Evolutionary conservation across 1,139 yeast species (phyloP), one percentile per base, ranked within the genome.

Genomic region (Hemisphaericaspora xylofermentans): DNA sequence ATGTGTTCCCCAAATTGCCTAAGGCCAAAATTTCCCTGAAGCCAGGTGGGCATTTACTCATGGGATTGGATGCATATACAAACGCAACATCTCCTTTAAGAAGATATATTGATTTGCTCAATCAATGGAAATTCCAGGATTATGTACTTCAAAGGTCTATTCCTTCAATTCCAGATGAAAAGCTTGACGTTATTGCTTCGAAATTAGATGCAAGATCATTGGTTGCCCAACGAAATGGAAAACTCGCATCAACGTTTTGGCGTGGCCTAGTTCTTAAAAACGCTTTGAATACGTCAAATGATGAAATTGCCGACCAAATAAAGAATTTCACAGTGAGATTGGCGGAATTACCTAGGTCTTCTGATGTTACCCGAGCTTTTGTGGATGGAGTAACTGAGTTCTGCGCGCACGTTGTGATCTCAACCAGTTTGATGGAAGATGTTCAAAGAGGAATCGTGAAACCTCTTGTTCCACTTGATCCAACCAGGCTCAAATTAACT

Each of bases 1-100:
- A 24, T 12, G 13, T 24, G 4, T 24, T 24, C 27, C 13, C 56
- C 6, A 50, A 58, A 8, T 45, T 52, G 67, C 71, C 49, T 43
- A 64, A 56, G 52, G 74, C 61, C 46, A 62, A 53, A 35, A 64
- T 43, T 41, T 70, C 50, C 53, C 69, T 49, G 51, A 64, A 44
- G 43, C 75, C 57, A 54, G 54, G 55, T 1, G 58, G 60, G 0
- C 97, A 91, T 60, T 69, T 71, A 24, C 78, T 85, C 43, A 64
- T 89, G 35, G 96, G 95, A 2, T 63, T 84, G 9, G 59, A 63
- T 0, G 61, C 67, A 12, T 89, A 93, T 56, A 72, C 86, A 6
- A 87, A 88, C 30, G 82, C 87, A 2, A 89, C 98, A 0, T 89
- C 97, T 0, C 98, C 98, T 1, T 70, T 93, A 47, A 71, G 98